phyloP scores from a whole-genome alignment of 352 stramenopile species.

The Saprolegnia parasitica region DNA sequence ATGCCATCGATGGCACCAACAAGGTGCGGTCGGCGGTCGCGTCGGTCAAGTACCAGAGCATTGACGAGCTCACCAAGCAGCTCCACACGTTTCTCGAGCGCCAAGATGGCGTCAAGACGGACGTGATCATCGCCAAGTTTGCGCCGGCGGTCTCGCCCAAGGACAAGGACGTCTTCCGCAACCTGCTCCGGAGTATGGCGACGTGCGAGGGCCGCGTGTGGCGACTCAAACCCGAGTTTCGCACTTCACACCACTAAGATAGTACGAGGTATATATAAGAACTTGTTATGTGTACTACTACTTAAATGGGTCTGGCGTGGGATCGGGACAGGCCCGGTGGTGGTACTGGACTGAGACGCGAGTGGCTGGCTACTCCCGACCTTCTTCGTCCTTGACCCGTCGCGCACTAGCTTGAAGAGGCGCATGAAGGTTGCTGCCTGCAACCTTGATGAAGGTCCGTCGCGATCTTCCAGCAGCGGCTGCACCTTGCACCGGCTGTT shows the following conservation, averaged over 20 bases:
- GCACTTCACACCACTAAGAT: neutral
- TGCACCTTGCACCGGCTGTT: no score
- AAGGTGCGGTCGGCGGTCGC: neutral
- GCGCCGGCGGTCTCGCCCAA: conserved; percentile 72
- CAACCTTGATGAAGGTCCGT: no score
- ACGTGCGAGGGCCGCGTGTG: conserved; percentile 61
- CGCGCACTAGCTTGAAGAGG: no score
- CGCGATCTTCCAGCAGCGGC: no score
- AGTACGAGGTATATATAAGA: neutral
- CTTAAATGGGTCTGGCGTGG: no score
- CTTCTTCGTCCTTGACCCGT: no score
- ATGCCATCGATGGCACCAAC: conserved; percentile 33
- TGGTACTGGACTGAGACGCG: no score
- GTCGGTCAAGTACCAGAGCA: conserved; percentile 36
- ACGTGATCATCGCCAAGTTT: conserved; percentile 87
- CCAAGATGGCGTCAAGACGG: conserved; percentile 70
- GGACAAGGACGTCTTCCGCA: conserved; percentile 85
- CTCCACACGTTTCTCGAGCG: conserved; percentile 78
- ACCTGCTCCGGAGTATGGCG: conserved; percentile 78
- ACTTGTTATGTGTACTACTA: no score
- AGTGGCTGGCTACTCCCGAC: no score
- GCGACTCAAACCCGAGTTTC: conserved; percentile 61
- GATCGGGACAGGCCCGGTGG: no score
- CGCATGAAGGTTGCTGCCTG: no score
- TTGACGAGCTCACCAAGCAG: conserved; percentile 57